Base-by-base conservation (phyloP, 805 yeast species). In the Lipomyces oligophaga region DNA sequence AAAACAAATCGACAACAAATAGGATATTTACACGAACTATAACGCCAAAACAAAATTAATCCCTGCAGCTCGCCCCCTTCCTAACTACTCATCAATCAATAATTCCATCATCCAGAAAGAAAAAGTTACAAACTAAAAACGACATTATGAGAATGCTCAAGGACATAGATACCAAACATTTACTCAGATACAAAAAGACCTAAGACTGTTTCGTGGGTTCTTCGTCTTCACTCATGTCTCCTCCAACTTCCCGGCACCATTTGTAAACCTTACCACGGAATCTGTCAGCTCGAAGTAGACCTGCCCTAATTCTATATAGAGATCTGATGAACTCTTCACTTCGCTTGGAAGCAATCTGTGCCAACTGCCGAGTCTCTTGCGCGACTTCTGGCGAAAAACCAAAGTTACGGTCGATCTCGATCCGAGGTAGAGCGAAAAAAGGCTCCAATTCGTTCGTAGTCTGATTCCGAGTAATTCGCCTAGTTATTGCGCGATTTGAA, bases 311-410 rank as follows among this genome's bases (percentile, higher is more conserved):
- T 28, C 73, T 77, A n/a, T 78, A 71, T 59, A 93, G 69, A 51
- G 88, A 84, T 59, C 90, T 75, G 41, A 88, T 81, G 62, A 83
- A 90, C 65, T 93, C 97, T 61, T 86, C 88, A 48, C 81, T 78
- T 52, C 90, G 79, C 64, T 89, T 95, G 36, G 87, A 70, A 0
- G 83, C 83, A 36, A 82, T 87, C 70, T 76, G 96, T 42, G 78
- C 80, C 63, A 80, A 73, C 59, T 83, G 89, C 52, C 90, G 70
- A 1, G 85, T 72, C 39, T 80, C 83, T 55, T 81, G 85, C 3
- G 86, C 83, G 27, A 73, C 75, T 32, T 77, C 82, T 0, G 71
- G 67, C 2, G 69, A 61, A n/a, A 75, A 62, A 0, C 81, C 82
- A 46, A 69, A 74, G 54, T 78, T 68, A 22, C 74, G 71, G 60